A percentile compares a stretch with the other conserved stretches of the same genome.
Evolutionary conservation across 805 yeast species (phyloP).

Genomic region (Saccharomycopsis guyanensis): DNA sequence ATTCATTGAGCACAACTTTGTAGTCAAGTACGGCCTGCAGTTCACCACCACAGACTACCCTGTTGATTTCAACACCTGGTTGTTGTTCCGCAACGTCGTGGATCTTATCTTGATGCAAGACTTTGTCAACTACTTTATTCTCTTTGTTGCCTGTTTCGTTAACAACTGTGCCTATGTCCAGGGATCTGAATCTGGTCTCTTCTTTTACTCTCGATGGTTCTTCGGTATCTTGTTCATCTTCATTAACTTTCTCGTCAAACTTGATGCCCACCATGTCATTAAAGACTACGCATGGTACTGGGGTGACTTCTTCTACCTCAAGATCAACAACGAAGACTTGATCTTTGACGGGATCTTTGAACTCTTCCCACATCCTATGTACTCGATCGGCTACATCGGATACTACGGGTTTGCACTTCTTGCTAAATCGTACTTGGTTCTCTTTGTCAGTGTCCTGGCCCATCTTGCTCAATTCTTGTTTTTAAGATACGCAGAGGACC

Average conservation of each 20-base stretch:
- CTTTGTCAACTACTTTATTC: constrained; percentile 63
- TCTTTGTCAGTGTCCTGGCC: constrained; percentile 63
- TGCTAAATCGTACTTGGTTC: constrained; percentile 63
- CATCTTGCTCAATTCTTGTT: constrained; percentile 73
- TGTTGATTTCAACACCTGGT: constrained; percentile 76
- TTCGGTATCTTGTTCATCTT: constrained; percentile 56
- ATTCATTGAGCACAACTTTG: constrained; percentile 39
- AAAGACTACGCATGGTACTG: constrained; percentile 93
- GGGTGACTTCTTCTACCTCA: constrained; percentile 87
- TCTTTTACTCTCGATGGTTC: constrained; percentile 43
- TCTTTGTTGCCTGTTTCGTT: constrained; percentile 42
- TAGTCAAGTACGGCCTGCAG: constrained; percentile 35
- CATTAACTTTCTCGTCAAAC: constrained; percentile 77
- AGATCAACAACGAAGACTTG: constrained; percentile 54
- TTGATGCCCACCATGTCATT: constrained; percentile 82
- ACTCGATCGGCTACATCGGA: constrained; percentile 81
- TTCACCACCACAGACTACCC: constrained; percentile 42
- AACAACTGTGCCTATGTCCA: constrained; percentile 20
- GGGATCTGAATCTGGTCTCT: constrained; percentile 35
- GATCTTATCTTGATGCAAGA: constrained; percentile 82
- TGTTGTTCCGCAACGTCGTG: constrained; percentile 68
- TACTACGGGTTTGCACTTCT: constrained; percentile 79
- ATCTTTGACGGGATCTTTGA: constrained; percentile 86
- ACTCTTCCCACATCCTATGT: constrained; percentile 90
- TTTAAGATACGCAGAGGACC: constrained; percentile 69